phyloP scores from a whole-genome alignment of 768 basidiomycete genomes.

The Exidia glandulosa region DNA sequence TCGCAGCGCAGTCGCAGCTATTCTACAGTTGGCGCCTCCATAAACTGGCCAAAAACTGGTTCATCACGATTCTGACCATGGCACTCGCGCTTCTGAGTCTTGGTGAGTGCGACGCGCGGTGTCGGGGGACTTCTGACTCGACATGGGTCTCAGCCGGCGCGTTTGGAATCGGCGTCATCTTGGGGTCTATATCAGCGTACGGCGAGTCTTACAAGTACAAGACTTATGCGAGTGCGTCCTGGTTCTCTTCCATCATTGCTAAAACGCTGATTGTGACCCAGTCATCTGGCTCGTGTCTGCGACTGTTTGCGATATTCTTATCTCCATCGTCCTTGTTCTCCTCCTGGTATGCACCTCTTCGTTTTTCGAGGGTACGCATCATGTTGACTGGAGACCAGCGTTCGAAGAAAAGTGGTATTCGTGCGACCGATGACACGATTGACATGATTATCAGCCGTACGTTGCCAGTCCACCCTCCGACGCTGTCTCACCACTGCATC shows the following conservation, averaged over 20 bases:
- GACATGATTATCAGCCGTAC: neutral
- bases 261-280: too few species aligned
- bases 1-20: conserved; percentile 2
- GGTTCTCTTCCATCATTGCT: too few species aligned
- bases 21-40: conserved; percentile 7
- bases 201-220: neutral
- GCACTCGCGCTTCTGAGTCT: neutral
- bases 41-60: neutral
- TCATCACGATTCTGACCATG: neutral
- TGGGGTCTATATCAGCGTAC: neutral
- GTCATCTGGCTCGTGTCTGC: neutral
- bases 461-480: neutral
- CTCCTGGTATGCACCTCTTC: neutral
- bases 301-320: neutral
- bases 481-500: neutral
- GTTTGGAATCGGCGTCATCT: neutral
- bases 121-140: neutral
- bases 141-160: neutral
- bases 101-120: neutral
- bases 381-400: neutral
- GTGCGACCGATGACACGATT: neutral
- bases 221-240: neutral
- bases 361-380: neutral
- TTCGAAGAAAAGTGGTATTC: neutral
- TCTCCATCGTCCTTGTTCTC: neutral